Conservation (phyloP, 257 asterid genomes). For the Solanum sejunctum region DNA sequence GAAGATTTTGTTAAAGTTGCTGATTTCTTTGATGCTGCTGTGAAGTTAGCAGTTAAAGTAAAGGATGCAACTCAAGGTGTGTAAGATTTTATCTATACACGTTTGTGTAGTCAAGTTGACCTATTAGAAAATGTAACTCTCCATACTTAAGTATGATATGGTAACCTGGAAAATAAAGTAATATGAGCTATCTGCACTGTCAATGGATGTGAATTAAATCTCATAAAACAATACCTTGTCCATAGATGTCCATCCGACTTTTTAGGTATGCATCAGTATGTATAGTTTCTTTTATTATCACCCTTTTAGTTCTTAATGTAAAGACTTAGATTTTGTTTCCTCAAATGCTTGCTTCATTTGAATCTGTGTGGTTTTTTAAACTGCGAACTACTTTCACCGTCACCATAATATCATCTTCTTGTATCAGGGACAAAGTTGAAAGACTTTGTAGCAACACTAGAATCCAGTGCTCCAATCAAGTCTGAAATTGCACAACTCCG, state of each 20-base stretch:
- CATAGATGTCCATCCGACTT: background rate
- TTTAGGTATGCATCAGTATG: background rate
- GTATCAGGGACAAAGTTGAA: constrained; percentile 68
- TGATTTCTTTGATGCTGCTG: constrained; percentile 79
- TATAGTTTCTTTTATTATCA: background rate
- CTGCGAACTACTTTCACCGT: background rate
- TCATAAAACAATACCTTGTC: background rate
- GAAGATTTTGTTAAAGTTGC: constrained; percentile 87
- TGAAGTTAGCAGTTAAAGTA: constrained; percentile 64
- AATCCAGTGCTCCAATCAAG: constrained; percentile 34
- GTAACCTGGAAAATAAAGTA: background rate
- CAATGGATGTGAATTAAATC: background rate
- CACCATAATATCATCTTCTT: background rate
- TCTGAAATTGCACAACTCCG: constrained; percentile 54
- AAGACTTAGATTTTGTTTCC: background rate
- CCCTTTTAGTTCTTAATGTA: background rate
- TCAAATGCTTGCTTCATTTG: background rate
- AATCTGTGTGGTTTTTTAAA: background rate
- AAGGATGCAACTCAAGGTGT: constrained; percentile 74
- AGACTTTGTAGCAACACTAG: constrained; percentile 76
- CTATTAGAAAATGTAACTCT: background rate
- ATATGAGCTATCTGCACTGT: background rate
- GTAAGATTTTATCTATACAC: background rate
- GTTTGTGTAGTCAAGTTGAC: background rate
- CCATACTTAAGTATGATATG: background rate